Percentiles rank a stretch among this genome's conserved stretches.
phyloP scores from a whole-genome alignment of 1,284 basidiomycete genomes.

The Kalmanozyma brasiliensis region DNA sequence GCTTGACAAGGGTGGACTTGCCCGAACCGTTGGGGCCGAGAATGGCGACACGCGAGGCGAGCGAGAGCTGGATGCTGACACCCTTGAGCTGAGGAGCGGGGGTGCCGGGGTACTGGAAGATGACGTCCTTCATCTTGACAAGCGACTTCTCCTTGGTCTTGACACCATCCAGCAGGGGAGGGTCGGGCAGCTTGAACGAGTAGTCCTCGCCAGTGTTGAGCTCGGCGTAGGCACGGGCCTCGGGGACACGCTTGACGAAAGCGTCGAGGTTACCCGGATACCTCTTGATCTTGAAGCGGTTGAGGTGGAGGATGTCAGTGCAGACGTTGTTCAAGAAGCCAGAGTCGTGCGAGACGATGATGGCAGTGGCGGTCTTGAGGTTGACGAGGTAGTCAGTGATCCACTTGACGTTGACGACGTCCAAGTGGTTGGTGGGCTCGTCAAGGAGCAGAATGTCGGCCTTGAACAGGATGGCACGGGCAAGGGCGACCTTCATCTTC shows the following conservation, averaged over 20 bases:
- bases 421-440: conserved; percentile 68
- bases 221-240: conserved; percentile 67
- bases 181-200: conserved; percentile 68
- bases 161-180: conserved; percentile 68
- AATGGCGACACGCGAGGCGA: conserved; percentile 68
- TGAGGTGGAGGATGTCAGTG: conserved; percentile 68
- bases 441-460: conserved; percentile 68
- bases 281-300: conserved; percentile 69
- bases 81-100: conserved; percentile 66
- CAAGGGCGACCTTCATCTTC: conserved; percentile 69
- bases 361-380: conserved; percentile 62
- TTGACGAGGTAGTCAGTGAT: conserved; percentile 66
- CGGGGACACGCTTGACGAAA: conserved; percentile 68
- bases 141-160: conserved; percentile 69
- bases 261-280: conserved; percentile 67
- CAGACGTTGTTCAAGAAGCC: conserved; percentile 67
- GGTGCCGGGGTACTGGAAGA: conserved; percentile 67
- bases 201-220: conserved; percentile 68
- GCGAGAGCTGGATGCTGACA: conserved; percentile 67
- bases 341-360: conserved; percentile 69
- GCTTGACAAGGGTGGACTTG: conserved; percentile 68
- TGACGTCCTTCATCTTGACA: conserved; percentile 67
- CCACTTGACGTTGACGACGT: conserved; percentile 68
- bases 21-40: conserved; percentile 68
- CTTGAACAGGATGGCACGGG: conserved; percentile 68